Evolutionary conservation across 768 basidiomycete species (phyloP), one percentile per base, ranked within the genome.

Genomic region (Leccinum incarnatum): DNA sequence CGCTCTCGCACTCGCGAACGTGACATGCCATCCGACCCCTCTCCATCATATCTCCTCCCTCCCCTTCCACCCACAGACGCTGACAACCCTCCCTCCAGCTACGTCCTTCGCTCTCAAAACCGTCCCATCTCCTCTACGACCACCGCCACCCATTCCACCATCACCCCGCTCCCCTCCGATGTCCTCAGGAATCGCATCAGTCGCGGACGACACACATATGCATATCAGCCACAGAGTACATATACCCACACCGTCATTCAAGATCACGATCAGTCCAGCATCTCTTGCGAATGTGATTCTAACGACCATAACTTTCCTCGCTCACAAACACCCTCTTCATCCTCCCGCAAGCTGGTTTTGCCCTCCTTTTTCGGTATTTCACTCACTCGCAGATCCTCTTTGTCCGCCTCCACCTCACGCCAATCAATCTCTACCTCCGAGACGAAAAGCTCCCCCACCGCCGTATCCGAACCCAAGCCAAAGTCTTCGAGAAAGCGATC

Each of bases 111-210:
- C 21, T 67, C 74, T 57, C 75, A 77, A 59, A 85, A 83, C 21
- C 81, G 88, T 6, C 88, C 88, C 4, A 73, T 90, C 23, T 88
- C 87, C 3, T 81, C 84, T 21, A 84, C 82, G 0, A 87, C 87
- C 0, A 82, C 82, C 17, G 80, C 82, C 1, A 87, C 87, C 2
- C 82, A 82, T 65, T 78, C 81, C 19, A 87, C 87, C 5, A 76
- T 84, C 55, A 83, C 81, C 6, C 84, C 85, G n/a, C 74, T 75
- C 15, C 83, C 83, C 0, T 82, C 82, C 25, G 72, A 83, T 73
- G 47, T 56, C 21, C n/a, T 63, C 30, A 59, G 65, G 58, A 64
- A 61, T n/a, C 67, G 65, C 49, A 7, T 61, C 21, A 57, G 59
- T 15, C 55, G 51, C 34, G 52, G 51, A 11, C 68, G 67, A 51